Conservation (phyloP, 2,329 filamentous ascomycete species). For the Phialophora tarda region DNA sequence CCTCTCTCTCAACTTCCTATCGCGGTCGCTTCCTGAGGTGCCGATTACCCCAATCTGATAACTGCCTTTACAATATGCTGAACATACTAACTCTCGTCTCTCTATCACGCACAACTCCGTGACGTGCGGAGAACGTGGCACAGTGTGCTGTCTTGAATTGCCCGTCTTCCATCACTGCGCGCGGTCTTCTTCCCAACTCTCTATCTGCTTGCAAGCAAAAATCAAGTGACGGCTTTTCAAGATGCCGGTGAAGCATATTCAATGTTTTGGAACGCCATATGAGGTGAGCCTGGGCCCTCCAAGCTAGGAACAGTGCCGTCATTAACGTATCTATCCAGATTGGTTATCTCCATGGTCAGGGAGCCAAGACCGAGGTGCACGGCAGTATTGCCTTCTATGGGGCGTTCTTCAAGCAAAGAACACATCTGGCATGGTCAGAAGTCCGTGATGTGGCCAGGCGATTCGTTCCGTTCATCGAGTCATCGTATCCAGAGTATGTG, state of each 20-base stretch:
- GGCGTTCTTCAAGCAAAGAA: slow-evolving; percentile 39
- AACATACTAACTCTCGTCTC: background rate
- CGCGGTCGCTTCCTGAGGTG: background rate
- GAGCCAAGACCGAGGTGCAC: slow-evolving; percentile 40
- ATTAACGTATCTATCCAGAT: slow-evolving; percentile 36
- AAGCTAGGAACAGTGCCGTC: background rate
- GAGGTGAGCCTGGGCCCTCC: slow-evolving; percentile 35
- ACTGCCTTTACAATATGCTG: background rate
- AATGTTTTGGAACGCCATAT: slow-evolving; percentile 41
- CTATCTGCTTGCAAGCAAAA: background rate
- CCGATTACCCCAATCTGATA: background rate
- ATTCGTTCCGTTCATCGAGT: slow-evolving; percentile 51
- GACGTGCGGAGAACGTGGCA: slow-evolving; percentile 3
- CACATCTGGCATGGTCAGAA: slow-evolving; percentile 53
- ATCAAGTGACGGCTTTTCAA: slow-evolving; percentile 2
- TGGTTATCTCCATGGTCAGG: slow-evolving; percentile 42
- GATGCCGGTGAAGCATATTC: slow-evolving; percentile 39
- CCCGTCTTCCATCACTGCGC: background rate
- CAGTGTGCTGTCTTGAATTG: too few species aligned
- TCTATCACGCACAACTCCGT: slow-evolving; percentile 8
- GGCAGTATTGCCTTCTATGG: slow-evolving; percentile 43
- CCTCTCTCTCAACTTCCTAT: background rate
- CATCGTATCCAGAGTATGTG: slow-evolving; percentile 43
- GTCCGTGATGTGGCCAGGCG: slow-evolving; percentile 53
- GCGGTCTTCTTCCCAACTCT: background rate